Evolutionary conservation across 805 yeast species (phyloP).

Genomic region (Lipomyces orientalis): DNA sequence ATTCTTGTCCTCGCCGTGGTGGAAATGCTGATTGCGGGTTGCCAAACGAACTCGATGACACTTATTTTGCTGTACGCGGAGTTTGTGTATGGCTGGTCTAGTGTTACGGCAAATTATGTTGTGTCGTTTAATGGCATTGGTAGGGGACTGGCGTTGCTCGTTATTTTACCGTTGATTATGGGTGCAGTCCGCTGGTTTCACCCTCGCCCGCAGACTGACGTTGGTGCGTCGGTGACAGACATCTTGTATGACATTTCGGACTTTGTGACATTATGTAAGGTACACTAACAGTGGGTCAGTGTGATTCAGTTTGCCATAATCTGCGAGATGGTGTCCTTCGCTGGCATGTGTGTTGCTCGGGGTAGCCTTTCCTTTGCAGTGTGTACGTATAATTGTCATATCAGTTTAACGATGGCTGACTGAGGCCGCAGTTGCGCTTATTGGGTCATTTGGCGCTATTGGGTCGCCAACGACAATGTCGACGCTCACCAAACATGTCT

Average conservation of each 20-base stretch:
- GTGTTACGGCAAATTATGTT: constrained; percentile 43
- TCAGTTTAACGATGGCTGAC: neutral
- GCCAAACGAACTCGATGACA: constrained; percentile 24
- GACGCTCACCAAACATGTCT: constrained; percentile 34
- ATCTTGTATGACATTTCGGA: constrained; percentile 15
- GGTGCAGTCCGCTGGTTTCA: constrained; percentile 13
- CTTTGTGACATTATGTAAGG: neutral
- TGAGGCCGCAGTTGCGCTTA: constrained; percentile 15
- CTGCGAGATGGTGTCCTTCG: constrained; percentile 8
- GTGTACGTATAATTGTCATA: constrained; percentile 12
- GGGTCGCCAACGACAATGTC: constrained; percentile 33
- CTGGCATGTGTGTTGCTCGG: constrained; percentile 13
- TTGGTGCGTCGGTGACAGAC: constrained; percentile 29
- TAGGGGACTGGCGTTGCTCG: constrained; percentile 39
- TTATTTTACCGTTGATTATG: constrained; percentile 39
- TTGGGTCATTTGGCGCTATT: constrained; percentile 25
- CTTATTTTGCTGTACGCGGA: constrained; percentile 41
- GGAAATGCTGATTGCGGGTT: constrained; percentile 30
- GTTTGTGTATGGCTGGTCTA: constrained; percentile 43
- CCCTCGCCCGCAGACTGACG: constrained; percentile 16
- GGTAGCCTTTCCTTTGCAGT: constrained; percentile 11
- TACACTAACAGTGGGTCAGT: constrained; percentile 1
- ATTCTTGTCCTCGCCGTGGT: constrained; percentile 19
- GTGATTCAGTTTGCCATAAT: constrained; percentile 15
- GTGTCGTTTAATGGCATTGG: constrained; percentile 40